A percentile compares a stretch with the other conserved stretches of the same genome.
Evolutionary conservation across 306 rosid genomes (phyloP).

Genomic region (Trifolium dubium): DNA sequence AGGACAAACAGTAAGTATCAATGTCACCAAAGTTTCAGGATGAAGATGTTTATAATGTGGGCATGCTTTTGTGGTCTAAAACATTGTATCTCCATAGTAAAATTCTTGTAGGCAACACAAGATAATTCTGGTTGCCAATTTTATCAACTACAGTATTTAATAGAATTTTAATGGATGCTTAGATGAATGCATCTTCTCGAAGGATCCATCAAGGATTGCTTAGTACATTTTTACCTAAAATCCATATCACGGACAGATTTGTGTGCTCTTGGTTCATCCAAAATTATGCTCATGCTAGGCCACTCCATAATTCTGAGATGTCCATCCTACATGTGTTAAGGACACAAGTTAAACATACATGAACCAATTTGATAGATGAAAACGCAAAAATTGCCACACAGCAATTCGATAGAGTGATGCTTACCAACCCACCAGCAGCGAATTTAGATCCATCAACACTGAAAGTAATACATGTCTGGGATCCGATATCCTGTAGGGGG

Average conservation of each 20-base stretch:
- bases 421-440: slow-evolving; percentile 89
- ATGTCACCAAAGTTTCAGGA: slow-evolving; percentile 32
- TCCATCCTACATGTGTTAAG: slow-evolving; percentile 67
- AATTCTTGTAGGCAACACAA: slow-evolving; percentile 22
- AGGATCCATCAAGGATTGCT: slow-evolving; percentile 25
- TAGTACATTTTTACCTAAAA: slow-evolving; percentile 63
- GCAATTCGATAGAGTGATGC: slow-evolving; percentile 35
- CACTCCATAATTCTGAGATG: slow-evolving; percentile 85
- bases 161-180: slow-evolving; percentile 7
- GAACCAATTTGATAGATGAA: slow-evolving; percentile 10
- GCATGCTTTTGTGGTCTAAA: slow-evolving; percentile 24
- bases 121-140: slow-evolving; percentile 12
- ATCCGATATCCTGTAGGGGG: slow-evolving; percentile 62
- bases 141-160: neutral
- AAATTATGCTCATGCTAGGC: slow-evolving; percentile 71
- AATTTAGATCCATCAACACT: slow-evolving; percentile 93
- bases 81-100: slow-evolving; percentile 8
- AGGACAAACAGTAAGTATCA: slow-evolving; percentile 33
- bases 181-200: slow-evolving; percentile 14
- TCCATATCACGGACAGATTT: slow-evolving; percentile 85
- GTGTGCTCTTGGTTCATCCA: slow-evolving; percentile 91
- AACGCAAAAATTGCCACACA: neutral
- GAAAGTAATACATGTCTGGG: slow-evolving; percentile 75
- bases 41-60: slow-evolving; percentile 9
- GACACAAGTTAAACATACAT: slow-evolving; percentile 40